These are phyloP conservation scores for Ascochyta fabae DNA, from an alignment of 2,329 filamentous ascomycete genomes.

Conservation along the genomic window DNA sequence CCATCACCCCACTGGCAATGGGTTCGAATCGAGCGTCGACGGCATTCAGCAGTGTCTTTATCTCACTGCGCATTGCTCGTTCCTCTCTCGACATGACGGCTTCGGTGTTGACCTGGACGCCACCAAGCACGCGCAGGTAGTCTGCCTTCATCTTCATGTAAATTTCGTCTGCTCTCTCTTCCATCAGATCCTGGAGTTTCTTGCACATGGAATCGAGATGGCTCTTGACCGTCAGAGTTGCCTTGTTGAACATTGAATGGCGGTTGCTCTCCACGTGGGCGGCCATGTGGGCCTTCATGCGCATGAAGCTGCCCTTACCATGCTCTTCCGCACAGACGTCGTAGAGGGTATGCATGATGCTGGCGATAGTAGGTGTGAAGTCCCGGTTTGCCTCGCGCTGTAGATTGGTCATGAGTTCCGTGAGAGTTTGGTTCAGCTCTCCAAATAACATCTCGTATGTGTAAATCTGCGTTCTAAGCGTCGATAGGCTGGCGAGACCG, in stretches of 20 bases:
- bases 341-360: constrained; percentile 58
- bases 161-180: constrained; percentile 56
- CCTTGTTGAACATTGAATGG: constrained; percentile 58
- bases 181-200: constrained; percentile 52
- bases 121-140: constrained; percentile 47
- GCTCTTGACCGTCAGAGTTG: constrained; percentile 51
- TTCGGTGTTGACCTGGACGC: constrained; percentile 17
- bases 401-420: constrained; percentile 49
- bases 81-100: constrained; percentile 24
- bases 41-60: constrained; percentile 23
- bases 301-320: constrained; percentile 55
- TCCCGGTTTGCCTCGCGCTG: constrained; percentile 63
- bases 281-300: constrained; percentile 62
- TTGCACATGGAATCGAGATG: constrained; percentile 53
- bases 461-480: constrained; percentile 52
- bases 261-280: constrained; percentile 52
- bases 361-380: constrained; percentile 58
- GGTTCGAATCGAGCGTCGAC: constrained; percentile 32
- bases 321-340: constrained; percentile 52
- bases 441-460: constrained; percentile 52
- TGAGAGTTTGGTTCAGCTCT: constrained; percentile 43
- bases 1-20: constrained; percentile 28
- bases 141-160: constrained; percentile 45
- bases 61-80: constrained; percentile 18
- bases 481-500: constrained; percentile 49